Percentiles rank a stretch among this genome's conserved stretches.
Evolutionary conservation across 305 asterid genomes (phyloP).

Genomic region (Fraxinus platypoda): DNA sequence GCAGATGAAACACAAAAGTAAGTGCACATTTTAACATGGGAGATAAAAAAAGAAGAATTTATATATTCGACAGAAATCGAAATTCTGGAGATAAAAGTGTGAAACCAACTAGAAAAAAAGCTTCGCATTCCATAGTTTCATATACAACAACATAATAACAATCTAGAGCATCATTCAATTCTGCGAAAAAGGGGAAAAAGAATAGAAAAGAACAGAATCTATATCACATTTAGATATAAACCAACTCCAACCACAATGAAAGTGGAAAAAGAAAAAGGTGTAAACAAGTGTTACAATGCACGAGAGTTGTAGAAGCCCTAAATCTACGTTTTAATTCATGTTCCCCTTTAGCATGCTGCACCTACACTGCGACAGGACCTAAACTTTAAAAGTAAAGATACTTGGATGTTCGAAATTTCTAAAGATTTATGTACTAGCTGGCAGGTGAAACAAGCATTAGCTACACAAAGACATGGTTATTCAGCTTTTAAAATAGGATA

Average conservation of each 20-base stretch:
- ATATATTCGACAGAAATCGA: not conserved
- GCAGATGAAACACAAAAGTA: slow-evolving; percentile 20
- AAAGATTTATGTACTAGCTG: not conserved
- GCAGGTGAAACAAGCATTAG: not conserved
- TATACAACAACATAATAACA: not conserved
- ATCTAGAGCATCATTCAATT: not conserved
- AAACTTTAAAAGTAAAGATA: not conserved
- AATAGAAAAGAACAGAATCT: not conserved
- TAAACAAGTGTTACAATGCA: not conserved
- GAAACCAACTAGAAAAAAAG: not conserved
- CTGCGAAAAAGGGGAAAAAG: not conserved
- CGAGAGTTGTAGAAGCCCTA: not conserved
- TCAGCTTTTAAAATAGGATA: not conserved
- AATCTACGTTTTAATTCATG: not conserved
- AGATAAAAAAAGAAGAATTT: not conserved
- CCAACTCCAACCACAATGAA: not conserved
- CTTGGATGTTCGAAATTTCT: not conserved
- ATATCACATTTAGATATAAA: not conserved
- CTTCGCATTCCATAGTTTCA: not conserved
- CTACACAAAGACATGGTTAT: not conserved
- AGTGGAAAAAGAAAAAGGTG: not conserved
- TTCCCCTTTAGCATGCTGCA: not conserved
- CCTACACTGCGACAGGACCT: not conserved
- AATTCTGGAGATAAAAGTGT: not conserved
- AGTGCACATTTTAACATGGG: slow-evolving; percentile 7